Conservation (phyloP, 139 green algal genomes). For the Picochlorum sp. region DNA sequence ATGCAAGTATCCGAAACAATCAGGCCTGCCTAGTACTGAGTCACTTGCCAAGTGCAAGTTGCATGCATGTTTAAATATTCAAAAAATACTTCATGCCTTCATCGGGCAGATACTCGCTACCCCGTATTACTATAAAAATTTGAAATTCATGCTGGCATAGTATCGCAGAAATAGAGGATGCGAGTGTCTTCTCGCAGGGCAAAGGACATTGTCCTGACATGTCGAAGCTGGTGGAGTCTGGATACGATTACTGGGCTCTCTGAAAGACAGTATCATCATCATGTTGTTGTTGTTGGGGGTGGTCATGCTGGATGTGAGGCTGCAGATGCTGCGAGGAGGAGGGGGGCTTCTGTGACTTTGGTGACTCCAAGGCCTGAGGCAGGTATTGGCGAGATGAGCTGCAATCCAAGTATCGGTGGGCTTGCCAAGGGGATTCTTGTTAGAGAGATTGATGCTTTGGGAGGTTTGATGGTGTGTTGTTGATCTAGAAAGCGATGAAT, state of each 20-base stretch:
- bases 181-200: too few species aligned
- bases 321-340: constrained; percentile 37
- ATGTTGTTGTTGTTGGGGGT: constrained; percentile 30
- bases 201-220: too few species aligned
- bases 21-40: too few species aligned
- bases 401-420: constrained; percentile 54
- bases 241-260: not conserved
- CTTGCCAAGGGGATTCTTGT: constrained; percentile 53
- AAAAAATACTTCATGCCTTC: too few species aligned
- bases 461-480: constrained; percentile 41
- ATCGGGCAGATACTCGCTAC: too few species aligned
- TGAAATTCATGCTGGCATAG: too few species aligned
- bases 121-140: too few species aligned
- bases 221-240: not conserved
- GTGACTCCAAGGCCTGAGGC: constrained; percentile 33
- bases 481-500: not conserved
- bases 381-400: constrained; percentile 50
- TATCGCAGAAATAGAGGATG: too few species aligned
- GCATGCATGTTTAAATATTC: too few species aligned
- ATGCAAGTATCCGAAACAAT: too few species aligned
- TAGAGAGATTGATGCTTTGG: constrained; percentile 49
- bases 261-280: not conserved
- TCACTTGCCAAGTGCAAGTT: too few species aligned
- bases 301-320: constrained; percentile 44
- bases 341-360: constrained; percentile 37